phyloP scores from a whole-genome alignment of 2,329 filamentous ascomycete genomes.

The Botrytis fragariae region DNA sequence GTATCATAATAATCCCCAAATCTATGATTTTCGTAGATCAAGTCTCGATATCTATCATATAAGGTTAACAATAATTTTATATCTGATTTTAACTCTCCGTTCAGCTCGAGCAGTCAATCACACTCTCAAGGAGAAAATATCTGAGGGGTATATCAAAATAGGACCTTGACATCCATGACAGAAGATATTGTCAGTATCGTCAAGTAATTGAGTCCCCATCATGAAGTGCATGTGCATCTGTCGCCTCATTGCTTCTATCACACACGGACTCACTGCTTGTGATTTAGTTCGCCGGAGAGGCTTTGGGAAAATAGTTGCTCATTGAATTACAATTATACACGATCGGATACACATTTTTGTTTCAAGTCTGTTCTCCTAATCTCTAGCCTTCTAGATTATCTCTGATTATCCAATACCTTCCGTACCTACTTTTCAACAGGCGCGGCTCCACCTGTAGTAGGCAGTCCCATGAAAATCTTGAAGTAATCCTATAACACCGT shows the following conservation, averaged over 20 bases:
- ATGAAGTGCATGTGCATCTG: not conserved
- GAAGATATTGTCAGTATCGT: not conserved
- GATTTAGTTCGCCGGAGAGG: not conserved
- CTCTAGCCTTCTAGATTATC: not conserved
- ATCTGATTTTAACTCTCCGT: not conserved
- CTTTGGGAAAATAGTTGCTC: not conserved
- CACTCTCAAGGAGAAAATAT: not conserved
- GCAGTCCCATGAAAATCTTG: constrained; percentile 86
- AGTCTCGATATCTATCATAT: no score
- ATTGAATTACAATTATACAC: not conserved
- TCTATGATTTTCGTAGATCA: no score
- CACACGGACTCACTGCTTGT: not conserved
- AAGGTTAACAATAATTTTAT: no score
- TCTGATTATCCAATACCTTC: constrained; percentile 9
- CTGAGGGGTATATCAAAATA: not conserved
- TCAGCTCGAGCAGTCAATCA: not conserved
- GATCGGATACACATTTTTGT: not conserved
- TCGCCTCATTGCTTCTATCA: not conserved
- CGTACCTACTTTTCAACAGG: constrained; percentile 30
- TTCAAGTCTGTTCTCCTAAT: not conserved
- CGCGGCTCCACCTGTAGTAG: constrained; percentile 68
- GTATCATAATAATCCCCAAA: no score
- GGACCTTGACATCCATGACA: not conserved
- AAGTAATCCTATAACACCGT: constrained; percentile 65
- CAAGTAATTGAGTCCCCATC: not conserved